Conservation (phyloP, 257 asterid genomes). For the Striga asiatica region DNA sequence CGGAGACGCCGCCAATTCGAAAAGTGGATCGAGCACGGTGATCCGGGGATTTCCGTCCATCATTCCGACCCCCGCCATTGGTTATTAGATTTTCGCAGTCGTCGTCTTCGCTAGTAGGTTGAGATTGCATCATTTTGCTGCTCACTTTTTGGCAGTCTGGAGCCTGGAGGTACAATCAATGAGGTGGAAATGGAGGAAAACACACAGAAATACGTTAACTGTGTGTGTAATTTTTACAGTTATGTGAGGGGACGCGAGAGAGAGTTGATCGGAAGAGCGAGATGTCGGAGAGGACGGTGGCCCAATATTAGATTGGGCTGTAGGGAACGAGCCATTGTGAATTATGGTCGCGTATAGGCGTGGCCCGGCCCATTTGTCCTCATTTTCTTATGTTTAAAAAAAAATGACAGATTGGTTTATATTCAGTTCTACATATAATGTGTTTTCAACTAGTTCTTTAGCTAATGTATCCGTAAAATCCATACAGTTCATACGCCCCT, state of each 20-base stretch:
- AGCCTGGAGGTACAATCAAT: neutral
- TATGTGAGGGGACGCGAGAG: neutral
- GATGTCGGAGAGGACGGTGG: neutral
- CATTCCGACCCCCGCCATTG: constrained; percentile 32
- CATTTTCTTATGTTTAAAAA: too few species aligned
- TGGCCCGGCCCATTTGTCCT: too few species aligned
- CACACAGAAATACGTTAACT: neutral
- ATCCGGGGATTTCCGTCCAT: constrained; percentile 27
- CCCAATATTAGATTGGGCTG: neutral
- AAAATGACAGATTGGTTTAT: too few species aligned
- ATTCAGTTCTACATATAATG: too few species aligned
- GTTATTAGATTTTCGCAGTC: constrained; percentile 57
- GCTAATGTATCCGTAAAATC: too few species aligned
- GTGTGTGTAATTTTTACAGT: constrained; percentile 1
- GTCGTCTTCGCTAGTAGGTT: constrained; percentile 75
- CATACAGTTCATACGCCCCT: too few species aligned
- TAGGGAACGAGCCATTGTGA: neutral
- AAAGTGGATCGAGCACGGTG: constrained; percentile 25
- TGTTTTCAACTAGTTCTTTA: too few species aligned
- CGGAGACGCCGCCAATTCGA: constrained; percentile 22
- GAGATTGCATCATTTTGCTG: constrained; percentile 33
- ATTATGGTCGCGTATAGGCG: too few species aligned
- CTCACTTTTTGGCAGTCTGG: neutral
- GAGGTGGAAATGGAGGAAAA: neutral
- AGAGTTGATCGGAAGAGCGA: neutral